Evolutionary conservation across 2,329 filamentous ascomycete species (phyloP).

Genomic region (Alternaria sp.): DNA sequence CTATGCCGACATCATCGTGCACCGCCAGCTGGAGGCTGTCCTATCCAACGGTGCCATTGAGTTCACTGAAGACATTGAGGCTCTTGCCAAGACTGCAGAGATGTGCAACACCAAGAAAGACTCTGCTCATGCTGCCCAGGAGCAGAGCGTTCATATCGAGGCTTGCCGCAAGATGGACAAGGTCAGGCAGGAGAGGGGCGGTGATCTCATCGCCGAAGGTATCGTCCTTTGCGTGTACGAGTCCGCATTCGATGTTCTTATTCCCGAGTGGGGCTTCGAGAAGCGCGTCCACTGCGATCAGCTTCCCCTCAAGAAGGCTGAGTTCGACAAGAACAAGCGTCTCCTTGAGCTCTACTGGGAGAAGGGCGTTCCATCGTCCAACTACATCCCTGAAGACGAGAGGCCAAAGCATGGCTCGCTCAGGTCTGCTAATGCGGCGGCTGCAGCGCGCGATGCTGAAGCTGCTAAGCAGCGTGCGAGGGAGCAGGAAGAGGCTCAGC

Average conservation of each 20-base stretch:
- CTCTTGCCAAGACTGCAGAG: conserved; percentile 88
- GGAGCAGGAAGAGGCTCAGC: conserved; percentile 88
- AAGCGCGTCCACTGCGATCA: conserved; percentile 99
- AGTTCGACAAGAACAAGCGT: conserved; percentile 95
- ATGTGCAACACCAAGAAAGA: conserved; percentile 99
- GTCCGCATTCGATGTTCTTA: conserved; percentile 96
- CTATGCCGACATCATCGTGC: conserved; percentile 93
- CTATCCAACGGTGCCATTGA: conserved; percentile 83
- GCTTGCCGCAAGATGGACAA: conserved; percentile 96
- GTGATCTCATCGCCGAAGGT: conserved; percentile 92
- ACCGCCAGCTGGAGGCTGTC: conserved; percentile 89
- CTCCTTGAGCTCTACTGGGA: conserved; percentile 98
- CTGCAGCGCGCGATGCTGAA: conserved; percentile 81
- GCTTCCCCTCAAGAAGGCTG: conserved; percentile 97
- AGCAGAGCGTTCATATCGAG: conserved; percentile 98
- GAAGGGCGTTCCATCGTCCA: conserved; percentile 96
- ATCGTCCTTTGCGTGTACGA: conserved; percentile 98
- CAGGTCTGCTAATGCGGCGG: conserved; percentile 76
- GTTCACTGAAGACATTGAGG: conserved; percentile 88
- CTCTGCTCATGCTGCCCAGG: conserved; percentile 94
- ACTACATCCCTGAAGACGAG: conserved; percentile 96
- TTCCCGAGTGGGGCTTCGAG: conserved; percentile 98
- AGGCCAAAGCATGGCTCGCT: conserved; percentile 83
- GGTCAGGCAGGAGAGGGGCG: conserved; percentile 83
- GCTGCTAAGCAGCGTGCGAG: conserved; percentile 81